Conservation (phyloP, 306 rosid genomes). For the Quercus cerris region DNA sequence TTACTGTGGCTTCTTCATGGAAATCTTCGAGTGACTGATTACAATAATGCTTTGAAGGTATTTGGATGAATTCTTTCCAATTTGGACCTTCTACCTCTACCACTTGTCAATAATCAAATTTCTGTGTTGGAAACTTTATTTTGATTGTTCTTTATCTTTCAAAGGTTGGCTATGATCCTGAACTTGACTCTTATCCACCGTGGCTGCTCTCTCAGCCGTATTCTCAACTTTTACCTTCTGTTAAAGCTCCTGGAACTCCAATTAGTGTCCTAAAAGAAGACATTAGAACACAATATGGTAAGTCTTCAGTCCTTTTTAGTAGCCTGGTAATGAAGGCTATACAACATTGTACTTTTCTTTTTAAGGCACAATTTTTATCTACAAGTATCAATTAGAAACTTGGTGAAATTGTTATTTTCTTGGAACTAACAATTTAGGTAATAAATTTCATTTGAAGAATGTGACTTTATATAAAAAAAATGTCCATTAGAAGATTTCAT, state of each 20-base stretch:
- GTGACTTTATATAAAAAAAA: not conserved
- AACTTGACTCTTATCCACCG: slow-evolving; percentile 70
- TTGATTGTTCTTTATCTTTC: slow-evolving; percentile 18
- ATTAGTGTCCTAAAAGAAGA: slow-evolving; percentile 65
- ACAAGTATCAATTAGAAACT: not conserved
- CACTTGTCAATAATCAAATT: not conserved
- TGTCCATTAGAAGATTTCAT: not conserved
- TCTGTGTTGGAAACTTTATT: not conserved
- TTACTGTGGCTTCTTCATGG: slow-evolving; percentile 94
- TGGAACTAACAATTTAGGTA: not conserved
- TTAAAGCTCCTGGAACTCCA: slow-evolving; percentile 83
- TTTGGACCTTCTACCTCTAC: not conserved
- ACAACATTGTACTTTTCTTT: not conserved
- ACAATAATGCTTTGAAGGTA: slow-evolving; percentile 88
- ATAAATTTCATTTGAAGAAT: not conserved
- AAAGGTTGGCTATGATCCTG: slow-evolving; percentile 98
- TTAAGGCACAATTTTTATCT: not conserved
- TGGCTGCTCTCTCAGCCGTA: slow-evolving; percentile 80
- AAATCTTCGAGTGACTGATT: slow-evolving; percentile 80
- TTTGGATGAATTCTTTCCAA: not conserved
- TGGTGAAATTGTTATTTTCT: not conserved
- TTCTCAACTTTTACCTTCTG: slow-evolving; percentile 71
- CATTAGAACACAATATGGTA: slow-evolving; percentile 52
- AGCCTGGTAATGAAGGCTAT: not conserved
- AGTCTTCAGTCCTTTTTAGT: slow-evolving; percentile 2